Evolutionary conservation across 2,329 filamentous ascomycete genomes (phyloP), one percentile per base, ranked within the genome.

Genomic region (Drechslerella dactyloides): DNA sequence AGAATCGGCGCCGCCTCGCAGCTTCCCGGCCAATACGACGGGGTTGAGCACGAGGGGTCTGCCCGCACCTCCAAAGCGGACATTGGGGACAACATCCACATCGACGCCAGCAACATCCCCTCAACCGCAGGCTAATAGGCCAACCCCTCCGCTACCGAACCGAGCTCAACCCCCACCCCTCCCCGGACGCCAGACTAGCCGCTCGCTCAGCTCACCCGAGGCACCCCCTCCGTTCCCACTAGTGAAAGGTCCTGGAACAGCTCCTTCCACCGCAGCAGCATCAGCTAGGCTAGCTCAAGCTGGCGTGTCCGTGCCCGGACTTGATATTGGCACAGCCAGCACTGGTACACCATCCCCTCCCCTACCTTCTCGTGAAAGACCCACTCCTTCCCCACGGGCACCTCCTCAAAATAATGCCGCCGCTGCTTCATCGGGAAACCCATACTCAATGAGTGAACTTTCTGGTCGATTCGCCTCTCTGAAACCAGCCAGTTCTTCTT

Each of bases 301-400:
- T 0, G 92, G 92, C 0, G 83, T 96, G 4, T 90, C 88, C 0
- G 90, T 96, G 0, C 89, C 91, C 0, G 89, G 85, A 0, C 82
- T 96, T 2, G 89, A 89, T 3, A 96, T 96, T 72, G 87, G 86
- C 2, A 78, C 74, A 77, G 24, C 69, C 78, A 17, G 30, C 75
- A 65, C 58, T 76, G 77, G 75, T 74, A 72, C 76, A 75, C 77
- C 74, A 65, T 78, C 77, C 54, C 78, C 66, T 74, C 77, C 57
- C 77, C 76, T 48, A 69, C 76, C 27, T 74, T 76, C 55, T 77
- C 78, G 27, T 75, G 75, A 46, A 76, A 75, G 51, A 55, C 73
- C 75, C 42, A 74, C 54, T 52, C 76, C 74, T 35, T 73, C 74
- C 48, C 75, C 62, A 37, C 74, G 69, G 19, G 74, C 7, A 58